These are phyloP conservation scores for Porogramme epimiltina DNA, from an alignment of 1,284 basidiomycete genomes.

Conservation along the genomic window DNA sequence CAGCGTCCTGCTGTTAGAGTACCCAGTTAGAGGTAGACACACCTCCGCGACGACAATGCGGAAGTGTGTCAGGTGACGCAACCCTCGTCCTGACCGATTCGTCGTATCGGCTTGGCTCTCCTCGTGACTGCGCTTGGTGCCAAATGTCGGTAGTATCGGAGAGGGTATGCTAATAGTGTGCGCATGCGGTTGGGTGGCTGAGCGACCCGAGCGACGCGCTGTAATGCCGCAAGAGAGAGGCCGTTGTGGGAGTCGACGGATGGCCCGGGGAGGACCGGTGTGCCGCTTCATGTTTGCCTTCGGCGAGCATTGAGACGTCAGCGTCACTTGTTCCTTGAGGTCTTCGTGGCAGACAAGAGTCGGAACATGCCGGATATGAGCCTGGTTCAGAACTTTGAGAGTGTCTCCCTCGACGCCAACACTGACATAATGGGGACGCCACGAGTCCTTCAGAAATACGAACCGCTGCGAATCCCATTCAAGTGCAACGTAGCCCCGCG, in stretches of 20 bases:
- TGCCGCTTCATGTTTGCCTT: background rate
- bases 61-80: too few relatives aligned
- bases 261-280: background rate
- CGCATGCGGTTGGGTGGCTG: background rate
- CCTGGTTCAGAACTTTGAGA: background rate
- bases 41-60: too few relatives aligned
- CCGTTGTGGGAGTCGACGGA: background rate
- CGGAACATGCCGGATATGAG: background rate
- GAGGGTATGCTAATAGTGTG: background rate
- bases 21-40: background rate
- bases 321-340: background rate
- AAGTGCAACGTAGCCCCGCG: conserved; percentile 2
- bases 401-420: background rate
- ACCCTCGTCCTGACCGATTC: background rate
- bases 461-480: background rate
- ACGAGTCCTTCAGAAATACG: conserved; percentile 5
- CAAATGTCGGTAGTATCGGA: background rate
- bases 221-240: background rate
- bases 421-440: background rate
- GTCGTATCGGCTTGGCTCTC: background rate
- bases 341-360: background rate
- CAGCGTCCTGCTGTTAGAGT: too few relatives aligned
- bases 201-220: background rate
- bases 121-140: background rate
- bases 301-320: background rate